Evolutionary conservation across 345 rosid species (phyloP), one percentile per base, ranked within the genome.

Genomic region (Alliaria petiolata): DNA sequence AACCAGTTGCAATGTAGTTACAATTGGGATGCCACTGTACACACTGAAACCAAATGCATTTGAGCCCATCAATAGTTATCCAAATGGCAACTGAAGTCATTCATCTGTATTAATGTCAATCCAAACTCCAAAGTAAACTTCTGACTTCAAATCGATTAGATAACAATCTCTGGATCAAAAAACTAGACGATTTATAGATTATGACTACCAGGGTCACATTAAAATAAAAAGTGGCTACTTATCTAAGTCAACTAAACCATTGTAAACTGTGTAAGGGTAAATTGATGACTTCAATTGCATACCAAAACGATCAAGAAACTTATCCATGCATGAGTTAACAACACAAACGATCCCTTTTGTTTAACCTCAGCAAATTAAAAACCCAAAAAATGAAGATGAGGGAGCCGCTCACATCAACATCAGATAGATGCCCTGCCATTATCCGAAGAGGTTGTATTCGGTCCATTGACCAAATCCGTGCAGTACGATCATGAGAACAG

Each of bases 21-120:
- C 98, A 95, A 81, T 95, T 95, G 71, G 86, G 84, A 85, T 95
- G 98, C 99, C 99, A 95, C 72, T 86, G 96, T 71, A 95, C 85
- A 78, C 97, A 92, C 98, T 95, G 89, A 66, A 75, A 73, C 13
- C 56, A 73, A 71, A 60, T 8, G 65, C 42, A 71, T 31, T 59
- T 9, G 2, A 40, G 22, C 52, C 1, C 33, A 63, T 69, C 65
- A 55, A 12, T 28, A 54, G 8, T 13, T 46, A 63, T 31, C 54
- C 39, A 63, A 31, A 54, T 40, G 39, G 16, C 6, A 28, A 40
- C 3, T 33, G 33, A 43, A 8, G 42, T 39, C 55, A 22, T 25
- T 51, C 35, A 50, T 59, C 25, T 59, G 6, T 33, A 50, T 31
- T 12, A 39, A 25, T 50, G 47, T 19, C 40, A 25, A 59, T 8